Percentiles rank a stretch among this genome's conserved stretches.
These are phyloP conservation scores for Polyplosphaeria fusca DNA, from an alignment of 495 filamentous ascomycete species.

Conservation along the genomic window DNA sequence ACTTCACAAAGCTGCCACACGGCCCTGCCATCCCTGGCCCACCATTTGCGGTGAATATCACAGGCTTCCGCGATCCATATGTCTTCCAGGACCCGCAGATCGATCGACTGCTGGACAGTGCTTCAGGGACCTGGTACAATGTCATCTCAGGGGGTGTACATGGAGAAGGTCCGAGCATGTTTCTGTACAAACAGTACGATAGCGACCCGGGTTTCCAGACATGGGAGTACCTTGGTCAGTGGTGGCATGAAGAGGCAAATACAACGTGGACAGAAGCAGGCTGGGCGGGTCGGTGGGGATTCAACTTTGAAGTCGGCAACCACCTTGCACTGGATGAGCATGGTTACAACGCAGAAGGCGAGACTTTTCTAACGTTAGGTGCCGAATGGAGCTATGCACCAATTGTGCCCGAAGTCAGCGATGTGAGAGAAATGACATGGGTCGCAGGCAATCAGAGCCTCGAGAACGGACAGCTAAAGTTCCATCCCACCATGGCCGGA, in stretches of 20 bases:
- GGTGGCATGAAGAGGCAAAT: not conserved
- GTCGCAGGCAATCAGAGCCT: not conserved
- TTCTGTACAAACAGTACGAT: not conserved
- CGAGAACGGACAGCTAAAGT: not conserved
- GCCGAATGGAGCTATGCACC: constrained; percentile 5
- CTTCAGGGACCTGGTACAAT: not conserved
- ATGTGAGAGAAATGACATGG: not conserved
- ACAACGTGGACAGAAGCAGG: constrained; percentile 1
- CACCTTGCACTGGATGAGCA: not conserved
- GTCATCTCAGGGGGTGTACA: not conserved
- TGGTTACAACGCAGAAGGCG: constrained; percentile 3
- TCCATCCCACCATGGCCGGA: constrained; percentile 1
- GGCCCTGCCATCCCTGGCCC: not conserved
- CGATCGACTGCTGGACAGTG: not conserved
- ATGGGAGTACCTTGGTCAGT: constrained; percentile 4
- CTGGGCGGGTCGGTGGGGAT: constrained; percentile 1
- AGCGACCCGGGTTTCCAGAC: not conserved
- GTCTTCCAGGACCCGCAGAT: constrained; percentile 1
- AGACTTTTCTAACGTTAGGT: not conserved
- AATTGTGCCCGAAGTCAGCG: not conserved
- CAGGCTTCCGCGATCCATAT: not conserved
- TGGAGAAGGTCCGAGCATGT: not conserved
- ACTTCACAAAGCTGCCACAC: not conserved
- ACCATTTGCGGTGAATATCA: constrained; percentile 3
- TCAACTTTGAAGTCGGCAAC: constrained; percentile 2